Evolutionary conservation across 2,329 filamentous ascomycete species (phyloP).

Genomic region (Rutstroemia sydowiana): DNA sequence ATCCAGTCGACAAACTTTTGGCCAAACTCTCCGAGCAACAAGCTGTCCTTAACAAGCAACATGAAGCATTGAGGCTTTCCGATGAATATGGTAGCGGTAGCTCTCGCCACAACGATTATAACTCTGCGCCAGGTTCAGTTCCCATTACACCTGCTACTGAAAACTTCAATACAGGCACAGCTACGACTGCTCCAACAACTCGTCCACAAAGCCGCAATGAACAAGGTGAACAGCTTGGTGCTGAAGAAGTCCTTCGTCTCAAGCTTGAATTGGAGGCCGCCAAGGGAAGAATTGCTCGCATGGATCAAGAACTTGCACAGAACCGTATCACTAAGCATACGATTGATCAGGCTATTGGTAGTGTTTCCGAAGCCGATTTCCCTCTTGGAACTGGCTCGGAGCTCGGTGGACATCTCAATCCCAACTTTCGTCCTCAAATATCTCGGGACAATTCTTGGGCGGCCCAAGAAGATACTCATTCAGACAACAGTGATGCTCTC

Average conservation of each 20-base stretch:
- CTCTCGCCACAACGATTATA: slow-evolving; percentile 36
- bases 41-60: slow-evolving; percentile 50
- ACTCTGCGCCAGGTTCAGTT: slow-evolving; percentile 44
- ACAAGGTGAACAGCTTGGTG: slow-evolving; percentile 30
- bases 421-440: slow-evolving; percentile 33
- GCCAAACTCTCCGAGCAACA: slow-evolving; percentile 69
- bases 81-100: slow-evolving; percentile 22
- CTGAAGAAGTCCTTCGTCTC: slow-evolving; percentile 58
- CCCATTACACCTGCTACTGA: slow-evolving; percentile 57
- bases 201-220: slow-evolving; percentile 45
- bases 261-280: slow-evolving; percentile 66
- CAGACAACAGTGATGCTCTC: slow-evolving; percentile 49
- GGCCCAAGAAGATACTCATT: slow-evolving; percentile 44
- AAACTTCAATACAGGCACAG: slow-evolving; percentile 34
- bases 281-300: slow-evolving; percentile 60
- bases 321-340: slow-evolving; percentile 54
- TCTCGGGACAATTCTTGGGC: slow-evolving; percentile 44
- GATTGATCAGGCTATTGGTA: slow-evolving; percentile 46
- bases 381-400: slow-evolving; percentile 21
- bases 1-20: slow-evolving; percentile 64
- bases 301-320: slow-evolving; percentile 64
- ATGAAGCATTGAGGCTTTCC: slow-evolving; percentile 40
- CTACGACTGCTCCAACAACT: slow-evolving; percentile 39
- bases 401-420: slow-evolving; percentile 21
- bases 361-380: slow-evolving; percentile 38